phyloP scores from a whole-genome alignment of 441 rosid species.

The Populus hybrid region DNA sequence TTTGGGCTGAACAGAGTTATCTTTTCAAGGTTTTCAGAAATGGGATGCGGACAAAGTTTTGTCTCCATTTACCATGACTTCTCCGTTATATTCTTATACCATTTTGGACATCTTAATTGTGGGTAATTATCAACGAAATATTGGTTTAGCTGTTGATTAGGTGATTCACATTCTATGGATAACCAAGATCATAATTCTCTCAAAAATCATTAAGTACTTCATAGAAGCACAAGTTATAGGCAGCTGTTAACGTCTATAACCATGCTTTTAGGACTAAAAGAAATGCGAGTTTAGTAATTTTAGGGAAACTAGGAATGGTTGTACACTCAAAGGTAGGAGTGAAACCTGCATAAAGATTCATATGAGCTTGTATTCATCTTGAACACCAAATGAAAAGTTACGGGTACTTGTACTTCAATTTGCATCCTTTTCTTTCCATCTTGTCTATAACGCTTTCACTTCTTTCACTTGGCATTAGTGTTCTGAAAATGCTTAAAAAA shows the following conservation, averaged over 20 bases:
- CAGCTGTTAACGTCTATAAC: too few species aligned
- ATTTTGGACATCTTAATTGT: background rate
- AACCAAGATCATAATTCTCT: background rate
- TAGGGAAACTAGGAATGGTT: too few species aligned
- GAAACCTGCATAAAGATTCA: background rate
- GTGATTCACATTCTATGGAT: background rate
- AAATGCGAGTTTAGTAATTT: too few species aligned
- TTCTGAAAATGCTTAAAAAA: background rate
- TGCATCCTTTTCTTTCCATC: background rate
- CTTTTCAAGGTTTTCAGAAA: too few species aligned
- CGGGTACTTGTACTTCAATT: background rate
- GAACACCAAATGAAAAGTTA: background rate
- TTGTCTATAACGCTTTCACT: background rate
- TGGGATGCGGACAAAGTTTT: too few species aligned
- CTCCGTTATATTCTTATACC: background rate
- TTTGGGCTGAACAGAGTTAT: background rate
- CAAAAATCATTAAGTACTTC: background rate
- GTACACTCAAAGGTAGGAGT: background rate
- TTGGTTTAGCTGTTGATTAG: background rate
- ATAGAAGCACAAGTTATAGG: too few species aligned
- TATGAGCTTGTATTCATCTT: background rate
- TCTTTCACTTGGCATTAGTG: background rate
- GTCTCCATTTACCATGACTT: background rate
- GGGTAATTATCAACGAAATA: background rate
- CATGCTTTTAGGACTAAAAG: too few species aligned